Base-by-base conservation (phyloP, 441 rosid species). In the Euphorbia schlechtendalii region DNA sequence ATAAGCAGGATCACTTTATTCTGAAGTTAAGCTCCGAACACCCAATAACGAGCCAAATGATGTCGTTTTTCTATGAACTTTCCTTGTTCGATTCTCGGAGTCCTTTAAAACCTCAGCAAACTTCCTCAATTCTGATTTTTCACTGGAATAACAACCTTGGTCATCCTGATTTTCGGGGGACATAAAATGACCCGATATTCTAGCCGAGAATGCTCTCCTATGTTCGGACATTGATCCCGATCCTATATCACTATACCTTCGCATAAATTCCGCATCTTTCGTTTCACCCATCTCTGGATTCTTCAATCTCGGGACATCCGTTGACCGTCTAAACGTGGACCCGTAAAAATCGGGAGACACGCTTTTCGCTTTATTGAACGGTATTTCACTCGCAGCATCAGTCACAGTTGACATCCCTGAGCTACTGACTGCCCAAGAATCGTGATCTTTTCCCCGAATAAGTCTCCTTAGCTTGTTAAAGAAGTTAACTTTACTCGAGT, bases 371-470 rank as follows among this genome's bases (percentile, higher is more conserved):
- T 68, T 73, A 41, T 56, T 69, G 49, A 55, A 73, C 15, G 40
- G 75, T 27, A 38, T 27, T 41, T 71, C 76, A 55, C 80, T 66
- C 22, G 59, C 71, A 0, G 74, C 36, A 61, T 81, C 75, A 12
- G 40, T 71, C 75, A 5, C 75, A 4, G n/a, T n/a, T n/a, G n/a
- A n/a, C n/a, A n/a, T n/a, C n/a, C n/a, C n/a, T n/a, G n/a, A n/a
- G n/a, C n/a, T n/a, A n/a, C n/a, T n/a, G n/a, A n/a, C n/a, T n/a
- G n/a, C n/a, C n/a, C n/a, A n/a, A n/a, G n/a, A n/a, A n/a, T n/a
- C n/a, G n/a, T n/a, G n/a, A n/a, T 88, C 92, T 72, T 90, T 88
- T 46, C 95, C 94, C 11, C 60, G 70, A 11, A 90, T 63, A 45
- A 88, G 85, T 63, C 63, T 83, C 77, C 86, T 74, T 45, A 93